phyloP scores from a whole-genome alignment of 352 stramenopile genomes.

The Globisporangium lucens region DNA sequence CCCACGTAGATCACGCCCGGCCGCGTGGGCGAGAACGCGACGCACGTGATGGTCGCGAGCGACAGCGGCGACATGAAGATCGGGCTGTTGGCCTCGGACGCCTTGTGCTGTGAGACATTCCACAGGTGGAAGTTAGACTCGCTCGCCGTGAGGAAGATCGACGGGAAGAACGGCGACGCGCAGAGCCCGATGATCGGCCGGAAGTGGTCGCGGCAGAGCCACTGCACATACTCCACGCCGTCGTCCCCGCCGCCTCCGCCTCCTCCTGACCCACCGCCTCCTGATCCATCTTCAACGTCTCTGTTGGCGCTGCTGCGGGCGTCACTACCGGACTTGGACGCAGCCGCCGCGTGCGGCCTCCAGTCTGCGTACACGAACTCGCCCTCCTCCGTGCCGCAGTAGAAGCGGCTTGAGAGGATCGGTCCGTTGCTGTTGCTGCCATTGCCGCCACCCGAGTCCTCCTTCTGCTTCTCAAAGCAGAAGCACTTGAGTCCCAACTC shows the following conservation, averaged over 20 bases:
- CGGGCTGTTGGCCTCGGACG: conserved; percentile 44
- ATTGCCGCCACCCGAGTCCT: conserved; percentile 26
- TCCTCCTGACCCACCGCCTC: conserved; percentile 34
- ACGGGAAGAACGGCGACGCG: conserved; percentile 90
- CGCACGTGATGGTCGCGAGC: conserved; percentile 74
- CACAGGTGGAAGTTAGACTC: conserved; percentile 92
- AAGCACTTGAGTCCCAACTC: conserved; percentile 66
- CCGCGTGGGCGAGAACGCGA: conserved; percentile 86
- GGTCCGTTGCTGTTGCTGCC: background rate
- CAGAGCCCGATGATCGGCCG: conserved; percentile 73
- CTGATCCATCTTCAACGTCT: background rate
- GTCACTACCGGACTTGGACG: conserved; percentile 10
- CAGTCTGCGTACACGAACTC: conserved; percentile 90
- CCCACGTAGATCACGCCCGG: conserved; percentile 87
- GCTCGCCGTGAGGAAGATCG: conserved; percentile 84
- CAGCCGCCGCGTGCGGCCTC: conserved; percentile 61
- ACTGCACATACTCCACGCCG: conserved; percentile 90
- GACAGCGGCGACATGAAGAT: conserved; percentile 89
- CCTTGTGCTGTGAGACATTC: conserved; percentile 68
- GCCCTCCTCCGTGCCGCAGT: conserved; percentile 85
- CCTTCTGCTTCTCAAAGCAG: conserved; percentile 60
- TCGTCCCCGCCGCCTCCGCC: conserved; percentile 36
- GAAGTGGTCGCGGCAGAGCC: conserved; percentile 87
- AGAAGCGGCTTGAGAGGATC: conserved; percentile 65
- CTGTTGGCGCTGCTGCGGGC: conserved; percentile 16